Evolutionary conservation across 805 yeast species (phyloP).

Genomic region (Candida pseudofarinosa): DNA sequence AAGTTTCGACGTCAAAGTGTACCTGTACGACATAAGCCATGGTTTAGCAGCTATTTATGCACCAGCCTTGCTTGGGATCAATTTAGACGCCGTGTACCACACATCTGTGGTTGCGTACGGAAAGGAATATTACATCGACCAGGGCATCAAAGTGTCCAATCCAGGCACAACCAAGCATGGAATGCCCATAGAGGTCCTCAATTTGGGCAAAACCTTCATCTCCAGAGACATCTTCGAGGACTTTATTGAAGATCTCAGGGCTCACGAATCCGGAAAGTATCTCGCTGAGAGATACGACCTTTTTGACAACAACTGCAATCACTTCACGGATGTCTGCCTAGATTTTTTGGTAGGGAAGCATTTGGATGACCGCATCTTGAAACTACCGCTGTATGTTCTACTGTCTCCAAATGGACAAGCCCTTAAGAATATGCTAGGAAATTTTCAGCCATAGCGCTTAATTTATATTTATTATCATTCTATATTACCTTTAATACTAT

Average conservation of each 20-base stretch:
- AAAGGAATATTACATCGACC: conserved; percentile 57
- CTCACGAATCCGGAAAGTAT: conserved; percentile 37
- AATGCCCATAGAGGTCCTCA: conserved; percentile 47
- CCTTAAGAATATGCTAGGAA: conserved; percentile 30
- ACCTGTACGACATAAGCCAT: conserved; percentile 60
- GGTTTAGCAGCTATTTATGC: conserved; percentile 56
- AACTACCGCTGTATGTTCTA: conserved; percentile 51
- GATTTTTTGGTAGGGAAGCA: conserved; percentile 55
- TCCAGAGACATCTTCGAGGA: conserved; percentile 51
- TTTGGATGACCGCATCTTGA: conserved; percentile 50
- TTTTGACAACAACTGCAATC: conserved; percentile 64
- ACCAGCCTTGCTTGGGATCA: conserved; percentile 48
- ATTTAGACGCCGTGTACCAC: conserved; percentile 63
- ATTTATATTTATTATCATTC: no score
- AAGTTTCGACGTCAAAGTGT: conserved; percentile 43
- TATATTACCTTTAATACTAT: background rate
- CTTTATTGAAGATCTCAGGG: conserved; percentile 45
- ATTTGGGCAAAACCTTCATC: conserved; percentile 50
- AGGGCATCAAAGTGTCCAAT: conserved; percentile 43
- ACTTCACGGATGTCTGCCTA: conserved; percentile 54
- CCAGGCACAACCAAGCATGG: conserved; percentile 64
- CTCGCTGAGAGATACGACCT: conserved; percentile 49
- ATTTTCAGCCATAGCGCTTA: background rate
- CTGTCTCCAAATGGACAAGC: conserved; percentile 33
- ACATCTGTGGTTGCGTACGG: conserved; percentile 53